Conservation (phyloP, 495 filamentous ascomycete species). For the Articulospora tetracladia region DNA sequence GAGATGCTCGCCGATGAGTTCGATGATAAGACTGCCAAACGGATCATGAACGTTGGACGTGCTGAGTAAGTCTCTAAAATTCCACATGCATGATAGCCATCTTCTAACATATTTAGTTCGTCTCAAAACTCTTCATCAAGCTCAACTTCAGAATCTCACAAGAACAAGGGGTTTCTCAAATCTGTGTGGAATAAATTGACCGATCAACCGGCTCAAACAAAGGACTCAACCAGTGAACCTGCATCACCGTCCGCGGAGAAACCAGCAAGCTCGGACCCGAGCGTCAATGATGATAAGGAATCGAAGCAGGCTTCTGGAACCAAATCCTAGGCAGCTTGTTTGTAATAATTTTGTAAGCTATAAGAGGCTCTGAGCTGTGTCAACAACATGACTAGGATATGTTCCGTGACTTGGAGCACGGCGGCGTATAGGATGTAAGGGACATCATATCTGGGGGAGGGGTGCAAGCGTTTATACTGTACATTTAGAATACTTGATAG, state of each 20-base stretch:
- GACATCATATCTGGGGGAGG: not conserved
- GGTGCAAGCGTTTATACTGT: not conserved
- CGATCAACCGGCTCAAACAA: conserved; percentile 58
- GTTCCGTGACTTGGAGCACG: conserved; percentile 16
- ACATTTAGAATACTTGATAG: conserved; percentile 15
- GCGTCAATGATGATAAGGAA: conserved; percentile 8
- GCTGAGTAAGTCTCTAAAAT: conserved; percentile 13
- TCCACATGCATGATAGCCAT: not conserved
- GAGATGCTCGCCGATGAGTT: conserved; percentile 97
- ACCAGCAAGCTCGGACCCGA: not conserved
- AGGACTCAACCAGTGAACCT: conserved; percentile 29
- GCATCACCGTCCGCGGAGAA: conserved; percentile 25
- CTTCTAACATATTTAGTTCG: conserved; percentile 1
- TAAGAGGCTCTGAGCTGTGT: conserved; percentile 8
- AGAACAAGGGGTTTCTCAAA: conserved; percentile 82
- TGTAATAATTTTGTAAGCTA: conserved; percentile 6
- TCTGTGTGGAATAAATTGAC: conserved; percentile 85
- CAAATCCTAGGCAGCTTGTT: conserved; percentile 3
- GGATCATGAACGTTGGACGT: conserved; percentile 64
- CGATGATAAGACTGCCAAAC: conserved; percentile 83
- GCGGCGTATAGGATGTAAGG: conserved; percentile 3
- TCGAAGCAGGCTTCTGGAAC: conserved; percentile 10
- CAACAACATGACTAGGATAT: conserved; percentile 8
- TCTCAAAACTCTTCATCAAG: conserved; percentile 5
- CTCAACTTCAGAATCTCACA: conserved; percentile 44